These are phyloP conservation scores for Sclerospora graminicola DNA, from an alignment of 352 stramenopile genomes.

Conservation along the genomic window DNA sequence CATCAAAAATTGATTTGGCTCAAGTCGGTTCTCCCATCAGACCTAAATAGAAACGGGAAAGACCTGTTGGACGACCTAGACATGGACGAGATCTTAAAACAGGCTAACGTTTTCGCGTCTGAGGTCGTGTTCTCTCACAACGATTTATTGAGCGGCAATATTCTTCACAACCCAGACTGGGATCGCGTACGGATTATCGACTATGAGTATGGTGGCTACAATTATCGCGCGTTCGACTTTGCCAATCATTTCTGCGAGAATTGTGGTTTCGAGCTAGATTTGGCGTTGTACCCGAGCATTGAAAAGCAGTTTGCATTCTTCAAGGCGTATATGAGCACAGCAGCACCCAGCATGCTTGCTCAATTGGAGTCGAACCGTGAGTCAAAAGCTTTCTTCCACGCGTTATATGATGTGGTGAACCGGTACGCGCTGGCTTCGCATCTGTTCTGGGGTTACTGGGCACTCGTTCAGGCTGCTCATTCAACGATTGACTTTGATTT, in stretches of 20 bases:
- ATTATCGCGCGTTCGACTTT: slow-evolving; percentile 90
- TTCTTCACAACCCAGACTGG: slow-evolving; percentile 66
- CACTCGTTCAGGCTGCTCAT: slow-evolving; percentile 85
- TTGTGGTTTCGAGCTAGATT: slow-evolving; percentile 89
- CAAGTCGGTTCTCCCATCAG: slow-evolving; percentile 72
- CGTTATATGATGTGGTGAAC: slow-evolving; percentile 78
- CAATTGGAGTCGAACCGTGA: slow-evolving; percentile 58
- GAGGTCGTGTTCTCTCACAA: slow-evolving; percentile 91
- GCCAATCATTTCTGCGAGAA: slow-evolving; percentile 94
- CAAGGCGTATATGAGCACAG: slow-evolving; percentile 69
- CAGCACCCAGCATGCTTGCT: slow-evolving; percentile 49
- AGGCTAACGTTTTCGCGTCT: slow-evolving; percentile 60
- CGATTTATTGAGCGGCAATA: slow-evolving; percentile 86
- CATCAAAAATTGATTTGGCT: slow-evolving; percentile 70
- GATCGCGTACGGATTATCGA: slow-evolving; percentile 90
- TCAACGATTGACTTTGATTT: slow-evolving; percentile 89
- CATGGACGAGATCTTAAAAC: slow-evolving; percentile 65
- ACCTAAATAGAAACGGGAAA: slow-evolving; percentile 51
- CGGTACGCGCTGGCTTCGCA: slow-evolving; percentile 85
- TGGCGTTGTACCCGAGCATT: slow-evolving; percentile 72
- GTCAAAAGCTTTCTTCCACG: slow-evolving; percentile 76
- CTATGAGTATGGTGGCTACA: slow-evolving; percentile 93
- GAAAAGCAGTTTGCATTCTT: slow-evolving; percentile 84
- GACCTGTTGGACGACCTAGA: slow-evolving; percentile 38
- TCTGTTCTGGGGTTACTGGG: slow-evolving; percentile 91